phyloP scores from a whole-genome alignment of 1,139 yeast species.

The Protomyces lactucae-debilis region DNA sequence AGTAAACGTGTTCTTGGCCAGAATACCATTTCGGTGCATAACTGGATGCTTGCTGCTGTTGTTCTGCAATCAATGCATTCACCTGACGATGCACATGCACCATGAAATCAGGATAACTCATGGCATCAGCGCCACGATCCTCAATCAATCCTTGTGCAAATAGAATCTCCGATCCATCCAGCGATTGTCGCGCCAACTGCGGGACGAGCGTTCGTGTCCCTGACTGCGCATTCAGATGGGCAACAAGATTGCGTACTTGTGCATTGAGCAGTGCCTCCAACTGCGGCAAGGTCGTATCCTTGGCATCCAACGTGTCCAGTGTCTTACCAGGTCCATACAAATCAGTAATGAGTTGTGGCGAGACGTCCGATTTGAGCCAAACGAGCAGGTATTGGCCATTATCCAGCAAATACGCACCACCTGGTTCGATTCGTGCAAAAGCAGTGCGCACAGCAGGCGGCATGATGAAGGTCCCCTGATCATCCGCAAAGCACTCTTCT shows the following conservation, averaged over 20 bases:
- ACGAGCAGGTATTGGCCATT: slow-evolving; percentile 60
- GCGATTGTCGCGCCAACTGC: slow-evolving; percentile 59
- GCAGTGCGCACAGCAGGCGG: slow-evolving; percentile 52
- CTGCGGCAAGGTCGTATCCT: slow-evolving; percentile 61
- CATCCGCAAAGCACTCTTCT: slow-evolving; percentile 40
- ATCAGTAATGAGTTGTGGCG: slow-evolving; percentile 64
- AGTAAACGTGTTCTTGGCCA: background rate
- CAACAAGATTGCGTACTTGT: slow-evolving; percentile 62
- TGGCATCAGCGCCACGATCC: slow-evolving; percentile 57
- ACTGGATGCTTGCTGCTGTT: background rate
- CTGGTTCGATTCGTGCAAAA: slow-evolving; percentile 48
- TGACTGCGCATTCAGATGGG: slow-evolving; percentile 43
- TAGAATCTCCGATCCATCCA: slow-evolving; percentile 58
- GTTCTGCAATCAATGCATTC: slow-evolving; percentile 25
- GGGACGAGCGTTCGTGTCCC: slow-evolving; percentile 39
- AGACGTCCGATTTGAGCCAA: slow-evolving; percentile 69
- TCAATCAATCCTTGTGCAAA: slow-evolving; percentile 65
- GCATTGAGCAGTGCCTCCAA: slow-evolving; percentile 63
- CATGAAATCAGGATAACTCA: slow-evolving; percentile 57
- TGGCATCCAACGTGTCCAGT: slow-evolving; percentile 48
- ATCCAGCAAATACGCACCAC: slow-evolving; percentile 75
- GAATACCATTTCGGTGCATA: background rate
- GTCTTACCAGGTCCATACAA: slow-evolving; percentile 59
- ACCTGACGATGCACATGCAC: slow-evolving; percentile 54
- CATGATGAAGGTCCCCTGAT: slow-evolving; percentile 48